Evolutionary conservation across 2,329 filamentous ascomycete species (phyloP), one percentile per base, ranked within the genome.

Genomic region (Monilinia polystroma): DNA sequence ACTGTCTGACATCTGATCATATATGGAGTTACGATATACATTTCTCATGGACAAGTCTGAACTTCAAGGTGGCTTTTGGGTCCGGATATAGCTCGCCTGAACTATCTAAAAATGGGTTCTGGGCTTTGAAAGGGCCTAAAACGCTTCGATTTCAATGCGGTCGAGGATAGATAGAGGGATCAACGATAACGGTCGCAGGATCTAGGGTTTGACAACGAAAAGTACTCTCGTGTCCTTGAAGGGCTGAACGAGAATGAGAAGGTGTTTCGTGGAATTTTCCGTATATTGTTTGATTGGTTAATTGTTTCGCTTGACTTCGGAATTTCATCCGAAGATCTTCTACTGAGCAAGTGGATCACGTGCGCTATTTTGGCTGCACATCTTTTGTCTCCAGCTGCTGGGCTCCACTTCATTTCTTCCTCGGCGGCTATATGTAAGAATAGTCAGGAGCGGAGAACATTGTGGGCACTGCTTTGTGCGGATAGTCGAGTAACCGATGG

Each of bases 321-420:
- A 14, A 26, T 38, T 60, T 51, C 29, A 51, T 51, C 57, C 45
- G 57, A 60, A 26, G 57, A 38, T 60, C 35, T 51, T 20, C n/a
- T 11, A 11, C 10, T 14, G 29, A 51, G 6, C 14, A 23, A 38
- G 57, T 60, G 45, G 57, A 51, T 60, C 57, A 60, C 57, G 57
- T 60, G 57, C 14, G 29, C 38, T 14, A 51, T 38, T 5, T 51
- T 7, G 23, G 14, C 20, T 29, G 45, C 57, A 35, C 29, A 20
- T 14, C 18, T 20, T 47, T 32, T 29, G 47, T 11, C 41, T 26
- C 41, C 26, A 20, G 2, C 26, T 35, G 12, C 26, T 59, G 2
- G 20, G 57, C 16, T 60, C 57, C 57, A 60, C 57, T 60, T 35
- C 29, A 38, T 60, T 38, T 60, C 32, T n/a, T 43, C 49, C 57